A percentile compares a stretch with the other conserved stretches of the same genome.
These are phyloP conservation scores for Hypoxylon sp. DNA, from an alignment of 2,329 filamentous ascomycete species.

Conservation along the genomic window DNA sequence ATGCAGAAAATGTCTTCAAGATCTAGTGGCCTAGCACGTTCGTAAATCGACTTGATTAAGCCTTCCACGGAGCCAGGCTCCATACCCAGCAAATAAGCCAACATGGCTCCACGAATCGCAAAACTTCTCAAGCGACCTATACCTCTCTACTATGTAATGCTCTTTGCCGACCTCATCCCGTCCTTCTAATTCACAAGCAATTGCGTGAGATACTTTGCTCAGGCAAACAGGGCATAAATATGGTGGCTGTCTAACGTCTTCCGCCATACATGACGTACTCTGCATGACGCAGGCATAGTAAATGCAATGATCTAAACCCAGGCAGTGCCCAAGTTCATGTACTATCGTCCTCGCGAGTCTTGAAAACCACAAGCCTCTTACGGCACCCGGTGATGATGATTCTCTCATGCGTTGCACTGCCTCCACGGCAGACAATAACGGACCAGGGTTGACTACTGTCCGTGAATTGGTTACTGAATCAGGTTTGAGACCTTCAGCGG, in stretches of 20 bases:
- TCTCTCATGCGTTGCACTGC: conserved; percentile 45
- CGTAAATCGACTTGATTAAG: conserved; percentile 41
- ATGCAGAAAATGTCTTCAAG: not conserved
- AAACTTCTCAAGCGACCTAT: conserved; percentile 58
- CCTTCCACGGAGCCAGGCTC: conserved; percentile 59
- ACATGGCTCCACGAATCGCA: conserved; percentile 59
- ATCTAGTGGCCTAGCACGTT: not conserved
- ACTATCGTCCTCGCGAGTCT: conserved; percentile 70
- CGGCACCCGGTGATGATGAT: conserved; percentile 47
- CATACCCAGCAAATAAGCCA: conserved; percentile 63
- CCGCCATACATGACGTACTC: conserved; percentile 67
- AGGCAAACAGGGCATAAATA: conserved; percentile 74
- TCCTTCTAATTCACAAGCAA: conserved; percentile 48
- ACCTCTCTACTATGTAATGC: conserved; percentile 55
- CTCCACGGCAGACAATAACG: conserved; percentile 53
- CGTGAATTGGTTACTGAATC: not conserved
- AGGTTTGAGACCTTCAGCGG: conserved; percentile 29
- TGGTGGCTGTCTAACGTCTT: conserved; percentile 74
- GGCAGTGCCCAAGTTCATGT: conserved; percentile 78
- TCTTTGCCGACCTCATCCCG: conserved; percentile 41
- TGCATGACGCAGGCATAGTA: conserved; percentile 78
- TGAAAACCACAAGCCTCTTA: conserved; percentile 68
- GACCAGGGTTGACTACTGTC: not conserved
- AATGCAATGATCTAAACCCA: conserved; percentile 75
- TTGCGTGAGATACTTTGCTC: conserved; percentile 63